Percentiles rank a stretch among this genome's conserved stretches.
phyloP scores from a whole-genome alignment of 2,329 filamentous ascomycete genomes.

The Neofusicoccum kwambonambiense region DNA sequence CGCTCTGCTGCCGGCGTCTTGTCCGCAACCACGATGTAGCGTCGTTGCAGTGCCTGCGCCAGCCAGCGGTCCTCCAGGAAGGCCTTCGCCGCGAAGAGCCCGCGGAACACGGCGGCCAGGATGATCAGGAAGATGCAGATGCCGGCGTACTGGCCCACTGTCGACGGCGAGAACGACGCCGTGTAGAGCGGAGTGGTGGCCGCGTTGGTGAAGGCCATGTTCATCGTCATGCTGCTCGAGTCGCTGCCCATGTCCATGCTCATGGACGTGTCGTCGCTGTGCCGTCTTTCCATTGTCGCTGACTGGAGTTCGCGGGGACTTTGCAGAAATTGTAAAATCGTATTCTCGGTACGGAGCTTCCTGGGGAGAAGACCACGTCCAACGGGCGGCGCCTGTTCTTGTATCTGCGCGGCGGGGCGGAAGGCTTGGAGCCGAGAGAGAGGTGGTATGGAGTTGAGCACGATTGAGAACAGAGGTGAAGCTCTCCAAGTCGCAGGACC shows the following conservation, averaged over 20 bases:
- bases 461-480: background rate
- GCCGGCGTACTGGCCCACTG: constrained; percentile 72
- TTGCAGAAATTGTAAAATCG: background rate
- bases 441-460: background rate
- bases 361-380: background rate
- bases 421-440: background rate
- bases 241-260: constrained; percentile 20
- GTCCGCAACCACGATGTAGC: constrained; percentile 73
- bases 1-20: constrained; percentile 59
- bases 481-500: background rate
- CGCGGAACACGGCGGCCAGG: constrained; percentile 68
- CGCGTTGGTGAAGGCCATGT: constrained; percentile 64
- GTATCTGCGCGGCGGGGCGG: background rate
- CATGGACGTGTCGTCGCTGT: constrained; percentile 8
- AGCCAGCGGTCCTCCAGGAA: constrained; percentile 66
- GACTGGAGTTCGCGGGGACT: background rate
- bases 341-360: background rate
- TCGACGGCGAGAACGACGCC: constrained; percentile 69
- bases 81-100: constrained; percentile 68
- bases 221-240: constrained; percentile 40
- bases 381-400: background rate
- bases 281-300: constrained; percentile 5
- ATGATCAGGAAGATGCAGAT: constrained; percentile 89
- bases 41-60: constrained; percentile 68
- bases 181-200: constrained; percentile 66